Conservation (phyloP, 2,329 filamentous ascomycete genomes). For the Ophiostoma ips region DNA sequence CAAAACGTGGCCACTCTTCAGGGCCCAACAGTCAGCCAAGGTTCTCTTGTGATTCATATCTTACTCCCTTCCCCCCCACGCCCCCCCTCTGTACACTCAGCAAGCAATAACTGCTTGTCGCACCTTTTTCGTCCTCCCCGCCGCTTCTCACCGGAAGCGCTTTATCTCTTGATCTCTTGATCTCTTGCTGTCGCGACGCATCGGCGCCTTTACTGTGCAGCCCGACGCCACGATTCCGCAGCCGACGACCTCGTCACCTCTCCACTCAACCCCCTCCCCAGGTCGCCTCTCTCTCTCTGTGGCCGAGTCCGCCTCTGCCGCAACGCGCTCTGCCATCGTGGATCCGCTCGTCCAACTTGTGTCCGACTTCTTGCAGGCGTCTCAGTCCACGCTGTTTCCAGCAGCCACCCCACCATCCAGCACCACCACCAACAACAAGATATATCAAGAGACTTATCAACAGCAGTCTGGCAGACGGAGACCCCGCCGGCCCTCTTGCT, state of each 20-base stretch:
- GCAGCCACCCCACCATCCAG: constrained; percentile 3
- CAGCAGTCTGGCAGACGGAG: not conserved
- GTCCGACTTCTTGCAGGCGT: constrained; percentile 21
- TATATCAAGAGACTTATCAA: no score
- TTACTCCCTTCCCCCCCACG: no score
- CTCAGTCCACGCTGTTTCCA: constrained; percentile 3
- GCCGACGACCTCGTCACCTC: constrained; percentile 3
- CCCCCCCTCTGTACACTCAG: no score
- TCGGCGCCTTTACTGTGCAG: not conserved
- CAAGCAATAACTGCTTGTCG: no score
- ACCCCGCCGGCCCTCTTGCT: constrained; percentile 12
- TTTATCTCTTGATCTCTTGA: not conserved
- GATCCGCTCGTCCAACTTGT: constrained; percentile 35
- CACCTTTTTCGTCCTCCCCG: no score
- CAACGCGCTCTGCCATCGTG: constrained; percentile 38
- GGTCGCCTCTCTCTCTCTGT: constrained; percentile 31
- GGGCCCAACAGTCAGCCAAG: not conserved
- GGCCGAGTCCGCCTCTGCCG: constrained; percentile 44
- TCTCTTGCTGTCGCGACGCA: not conserved
- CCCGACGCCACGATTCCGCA: constrained; percentile 5
- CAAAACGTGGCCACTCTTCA: not conserved
- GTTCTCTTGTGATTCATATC: no score
- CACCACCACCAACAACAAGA: no score
- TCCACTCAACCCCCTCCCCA: constrained; percentile 9
- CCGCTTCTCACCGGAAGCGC: not conserved